These are phyloP conservation scores for Leccinum griseonigrum DNA, from an alignment of 1,284 basidiomycete genomes.

Conservation along the genomic window DNA sequence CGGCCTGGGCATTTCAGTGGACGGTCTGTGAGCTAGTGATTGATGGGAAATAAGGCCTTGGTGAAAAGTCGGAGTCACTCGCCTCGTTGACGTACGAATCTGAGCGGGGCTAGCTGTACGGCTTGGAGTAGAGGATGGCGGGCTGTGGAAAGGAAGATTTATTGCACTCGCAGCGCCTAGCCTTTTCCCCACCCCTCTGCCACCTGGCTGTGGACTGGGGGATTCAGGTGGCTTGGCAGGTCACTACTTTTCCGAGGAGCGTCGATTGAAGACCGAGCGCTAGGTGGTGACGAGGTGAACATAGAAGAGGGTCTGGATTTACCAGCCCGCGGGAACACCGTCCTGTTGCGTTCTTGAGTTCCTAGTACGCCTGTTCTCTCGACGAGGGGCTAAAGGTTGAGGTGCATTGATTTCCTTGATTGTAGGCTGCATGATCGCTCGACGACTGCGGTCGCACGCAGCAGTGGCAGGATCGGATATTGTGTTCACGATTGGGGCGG, in stretches of 20 bases:
- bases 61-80: constrained; percentile 33
- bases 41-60: constrained; percentile 35
- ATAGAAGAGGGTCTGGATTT: constrained; percentile 39
- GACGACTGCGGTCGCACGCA: constrained; percentile 40
- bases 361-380: constrained; percentile 23
- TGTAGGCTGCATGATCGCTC: constrained; percentile 41
- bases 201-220: constrained; percentile 44
- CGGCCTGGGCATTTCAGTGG: constrained; percentile 30
- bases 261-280: constrained; percentile 28
- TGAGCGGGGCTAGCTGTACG: constrained; percentile 43
- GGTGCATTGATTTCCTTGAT: constrained; percentile 43
- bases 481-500: constrained; percentile 47
- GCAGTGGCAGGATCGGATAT: constrained; percentile 43
- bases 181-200: constrained; percentile 39
- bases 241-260: constrained; percentile 36
- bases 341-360: constrained; percentile 23
- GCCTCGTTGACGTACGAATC: constrained; percentile 32
- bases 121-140: constrained; percentile 33
- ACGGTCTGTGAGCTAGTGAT: constrained; percentile 25
- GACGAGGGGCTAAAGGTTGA: constrained; percentile 37
- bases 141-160: constrained; percentile 39
- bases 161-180: constrained; percentile 40
- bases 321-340: constrained; percentile 24
- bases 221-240: constrained; percentile 46
- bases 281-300: constrained; percentile 30